Evolutionary conservation across 2,329 filamentous ascomycete species (phyloP), one percentile per base, ranked within the genome.

Genomic region (Penicillium capsulatum): DNA sequence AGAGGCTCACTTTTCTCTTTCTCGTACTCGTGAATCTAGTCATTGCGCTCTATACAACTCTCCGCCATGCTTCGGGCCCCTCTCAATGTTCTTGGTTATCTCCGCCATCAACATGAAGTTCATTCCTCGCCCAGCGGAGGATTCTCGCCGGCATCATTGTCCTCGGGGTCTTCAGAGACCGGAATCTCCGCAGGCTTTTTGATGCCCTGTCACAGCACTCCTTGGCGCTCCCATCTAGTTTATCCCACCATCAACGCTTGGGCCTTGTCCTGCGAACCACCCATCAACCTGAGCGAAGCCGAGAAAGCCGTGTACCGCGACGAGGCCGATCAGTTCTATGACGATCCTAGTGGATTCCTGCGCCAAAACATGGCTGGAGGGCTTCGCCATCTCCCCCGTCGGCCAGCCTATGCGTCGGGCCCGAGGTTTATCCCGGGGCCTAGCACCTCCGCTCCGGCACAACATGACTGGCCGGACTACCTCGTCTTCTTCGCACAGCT

Each of bases 161-260:
- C 30, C 8, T 29, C 31, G 15, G 15, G 3, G 4, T 11, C 59
- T 29, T 44, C 54, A 16, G 50, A 37, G 8, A 55, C 58, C 2
- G 58, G 59, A 14, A 74, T 76, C 17, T 76, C 76, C 3, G 71
- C 83, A 22, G 83, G 84, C 14, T 96, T 97, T 67, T 75, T 98
- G 16, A 94, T 90, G 76, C 92, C 92, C 7, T 98, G 92, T 68
- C 92, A 98, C 71, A 86, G 85, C 50, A 97, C 91, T 0, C 91
- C 92, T 2, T 97, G 92, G 91, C 84, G 90, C 55, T 89, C 84
- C 11, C 86, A 94, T 58, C 76, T 97, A 27, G 73, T 94, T 45
- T 79, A 92, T 58, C 79, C 86, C 0, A 69, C 72, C 19, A 80
- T 96, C 37, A 69, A 79, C 42, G 89, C 88, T 3, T 90, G 90